These are phyloP conservation scores for Aspergillus saccharolyticus DNA, from an alignment of 495 filamentous ascomycete genomes.

Conservation along the genomic window DNA sequence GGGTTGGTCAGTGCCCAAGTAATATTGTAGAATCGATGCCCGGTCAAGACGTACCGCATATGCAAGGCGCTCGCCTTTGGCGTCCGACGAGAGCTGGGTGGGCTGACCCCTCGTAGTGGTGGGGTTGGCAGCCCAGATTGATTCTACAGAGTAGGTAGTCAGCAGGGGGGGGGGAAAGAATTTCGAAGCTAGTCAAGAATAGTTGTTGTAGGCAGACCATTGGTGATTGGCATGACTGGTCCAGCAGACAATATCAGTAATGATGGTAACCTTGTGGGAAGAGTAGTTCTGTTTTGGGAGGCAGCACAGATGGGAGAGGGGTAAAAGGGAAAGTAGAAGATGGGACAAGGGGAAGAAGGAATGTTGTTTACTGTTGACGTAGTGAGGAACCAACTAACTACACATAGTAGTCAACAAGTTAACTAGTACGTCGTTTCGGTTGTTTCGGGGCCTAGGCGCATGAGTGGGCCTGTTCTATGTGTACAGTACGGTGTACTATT, in stretches of 20 bases:
- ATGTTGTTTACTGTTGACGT: conserved; percentile 7
- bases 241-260: conserved; percentile 7
- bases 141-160: conserved; percentile 41
- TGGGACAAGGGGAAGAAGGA: conserved; percentile 1
- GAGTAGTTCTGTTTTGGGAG: neutral
- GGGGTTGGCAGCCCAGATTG: conserved; percentile 71
- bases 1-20: neutral
- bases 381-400: no score
- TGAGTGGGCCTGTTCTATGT: no score
- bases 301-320: conserved; percentile 5
- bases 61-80: conserved; percentile 87
- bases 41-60: conserved; percentile 67
- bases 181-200: neutral
- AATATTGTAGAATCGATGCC: neutral
- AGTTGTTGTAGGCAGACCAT: conserved; percentile 35
- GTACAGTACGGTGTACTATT: no score
- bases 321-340: conserved; percentile 8
- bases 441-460: no score
- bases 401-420: no score
- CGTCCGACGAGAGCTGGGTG: conserved; percentile 83
- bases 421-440: no score
- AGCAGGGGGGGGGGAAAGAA: neutral
- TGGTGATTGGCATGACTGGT: conserved; percentile 41
- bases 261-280: neutral
- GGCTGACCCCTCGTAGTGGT: conserved; percentile 81